Base-by-base conservation (phyloP, 495 filamentous ascomycete genomes). In the Margaritispora aquatica region DNA sequence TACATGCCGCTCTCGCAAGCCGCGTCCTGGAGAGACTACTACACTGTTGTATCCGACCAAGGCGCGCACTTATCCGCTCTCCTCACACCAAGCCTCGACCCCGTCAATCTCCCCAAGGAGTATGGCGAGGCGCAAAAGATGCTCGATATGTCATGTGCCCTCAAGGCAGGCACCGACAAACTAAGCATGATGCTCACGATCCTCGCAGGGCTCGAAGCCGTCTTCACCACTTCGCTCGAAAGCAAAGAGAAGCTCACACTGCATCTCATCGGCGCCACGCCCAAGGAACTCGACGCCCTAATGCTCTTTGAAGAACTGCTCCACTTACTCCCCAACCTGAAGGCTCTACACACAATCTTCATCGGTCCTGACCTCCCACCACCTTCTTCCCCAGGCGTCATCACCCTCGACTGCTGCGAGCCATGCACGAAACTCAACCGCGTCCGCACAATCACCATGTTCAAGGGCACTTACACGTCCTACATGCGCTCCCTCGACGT, bases 281-380 rank as follows among this genome's bases (percentile, higher is more conserved):
- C 29, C 0, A 36, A 19, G 24, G 60, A 62, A 46, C 47, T 62
- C 15, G 36, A n/a, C 3, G n/a, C 47, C 15, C 23, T 62, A 0
- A 34, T 50, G 36, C 21, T 26, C 1, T 62, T 62, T 22, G 60
- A 62, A 31, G 60, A 62, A 19, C 2, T 62, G 13, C 26, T 62
- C 7, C 60, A 62, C 29, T 26, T 62, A 5, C 50, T 62, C 1
- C 54, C 60, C 21, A 26, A 26, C 1, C 34, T 62, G 10, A 19
- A 47, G 13, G 27, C 11, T 1, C 19, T 62, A 1, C 47, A 58
- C 5, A 11, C 23, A 7, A 20, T 15, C 9, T 57, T 58, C 24
- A 24, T 58, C 4, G 55, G 61, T 1, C 9, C 47, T 9, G 55
- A 63, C 3, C 27, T 56, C 21, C 53, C 53, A 10, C 51, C 17